A percentile compares a stretch with the other conserved stretches of the same genome.
phyloP scores from a whole-genome alignment of 1,284 basidiomycete species.

The Cerioporus squamosus region DNA sequence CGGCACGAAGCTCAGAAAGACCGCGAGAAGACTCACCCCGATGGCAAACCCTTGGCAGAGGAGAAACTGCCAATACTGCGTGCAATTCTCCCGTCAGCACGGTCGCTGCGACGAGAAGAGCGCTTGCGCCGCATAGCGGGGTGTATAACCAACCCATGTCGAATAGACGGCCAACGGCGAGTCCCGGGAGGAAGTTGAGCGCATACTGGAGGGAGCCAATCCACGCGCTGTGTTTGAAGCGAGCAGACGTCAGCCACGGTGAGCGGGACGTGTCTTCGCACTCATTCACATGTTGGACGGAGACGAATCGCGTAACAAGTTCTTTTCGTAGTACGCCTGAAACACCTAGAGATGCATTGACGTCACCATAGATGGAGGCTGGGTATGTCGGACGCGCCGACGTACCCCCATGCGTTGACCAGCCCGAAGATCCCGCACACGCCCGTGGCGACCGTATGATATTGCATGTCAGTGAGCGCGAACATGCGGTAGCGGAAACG shows the following conservation, averaged over 20 bases:
- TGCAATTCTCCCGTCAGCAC: conserved; percentile 56
- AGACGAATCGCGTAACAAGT: conserved; percentile 36
- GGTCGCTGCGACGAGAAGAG: conserved; percentile 44
- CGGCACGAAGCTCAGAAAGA: too few relatives aligned
- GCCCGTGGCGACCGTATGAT: conserved; percentile 3
- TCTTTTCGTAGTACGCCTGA: conserved; percentile 48
- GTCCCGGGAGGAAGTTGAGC: conserved; percentile 49
- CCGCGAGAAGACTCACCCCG: conserved; percentile 38
- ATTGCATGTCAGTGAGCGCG: too few relatives aligned
- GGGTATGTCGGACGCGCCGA: neutral
- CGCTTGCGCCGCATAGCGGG: conserved; percentile 38
- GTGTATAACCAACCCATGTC: conserved; percentile 50
- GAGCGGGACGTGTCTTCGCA: too few relatives aligned
- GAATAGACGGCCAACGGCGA: conserved; percentile 56
- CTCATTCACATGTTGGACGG: conserved; percentile 60
- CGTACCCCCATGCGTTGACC: conserved; percentile 48
- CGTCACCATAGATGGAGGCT: neutral
- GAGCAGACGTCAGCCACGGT: neutral
- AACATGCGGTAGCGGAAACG: too few relatives aligned
- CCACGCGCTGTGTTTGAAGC: conserved; percentile 59
- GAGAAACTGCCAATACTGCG: conserved; percentile 55
- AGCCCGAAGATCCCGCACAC: conserved; percentile 42
- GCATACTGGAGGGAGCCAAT: conserved; percentile 73
- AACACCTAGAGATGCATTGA: conserved; percentile 43
- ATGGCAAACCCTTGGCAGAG: conserved; percentile 51